Evolutionary conservation across 768 basidiomycete genomes (phyloP), one percentile per base, ranked within the genome.

Genomic region (Pholiota molesta): DNA sequence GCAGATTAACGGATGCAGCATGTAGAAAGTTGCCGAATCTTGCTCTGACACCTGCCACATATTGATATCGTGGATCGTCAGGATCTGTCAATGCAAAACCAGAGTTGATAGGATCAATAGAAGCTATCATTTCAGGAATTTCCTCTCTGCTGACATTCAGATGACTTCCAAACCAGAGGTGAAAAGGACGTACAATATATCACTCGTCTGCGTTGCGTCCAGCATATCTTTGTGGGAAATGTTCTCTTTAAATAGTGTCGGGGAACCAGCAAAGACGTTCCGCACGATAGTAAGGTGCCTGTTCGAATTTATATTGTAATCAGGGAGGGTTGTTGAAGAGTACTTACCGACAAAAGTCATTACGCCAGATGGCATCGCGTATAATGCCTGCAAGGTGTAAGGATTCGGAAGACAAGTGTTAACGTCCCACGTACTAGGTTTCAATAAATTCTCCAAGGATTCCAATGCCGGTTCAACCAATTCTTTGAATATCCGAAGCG

Each of bases 341-440:
- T 31, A 75, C 81, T 42, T 33, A 88, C 83, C 92, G 84, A 77
- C 93, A 95, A 69, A 95, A 93, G 65, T 95, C 91, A 72, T 93
- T 94, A 13, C 89, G 82, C 93, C 93, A 95, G 16, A 81, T 64
- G 16, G 83, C 81, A 72, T 90, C 83, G 21, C 86, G 81, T 28
- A 75, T 67, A 45, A 79, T 68, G 51, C 76, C 83, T 85, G 59
- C 35, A 37, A 52, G n/a, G 10, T 26, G 63, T 51, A 42, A 71
- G 52, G 51, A 59, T 5, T 17, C 5, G 29, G 55, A 13, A 21
- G n/a, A 53, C 13, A 5, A 28, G 29, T 42, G 53, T 37, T 56
- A 35, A 23, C 16, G 19, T 11, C 16, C 19, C 10, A 76, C 77
- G 21, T 72, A 84, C 84, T 83, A 51, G 78, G 76, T 44, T 79